Evolutionary conservation across 768 basidiomycete species (phyloP), one percentile per base, ranked within the genome.

Genomic region (Russula virescens): DNA sequence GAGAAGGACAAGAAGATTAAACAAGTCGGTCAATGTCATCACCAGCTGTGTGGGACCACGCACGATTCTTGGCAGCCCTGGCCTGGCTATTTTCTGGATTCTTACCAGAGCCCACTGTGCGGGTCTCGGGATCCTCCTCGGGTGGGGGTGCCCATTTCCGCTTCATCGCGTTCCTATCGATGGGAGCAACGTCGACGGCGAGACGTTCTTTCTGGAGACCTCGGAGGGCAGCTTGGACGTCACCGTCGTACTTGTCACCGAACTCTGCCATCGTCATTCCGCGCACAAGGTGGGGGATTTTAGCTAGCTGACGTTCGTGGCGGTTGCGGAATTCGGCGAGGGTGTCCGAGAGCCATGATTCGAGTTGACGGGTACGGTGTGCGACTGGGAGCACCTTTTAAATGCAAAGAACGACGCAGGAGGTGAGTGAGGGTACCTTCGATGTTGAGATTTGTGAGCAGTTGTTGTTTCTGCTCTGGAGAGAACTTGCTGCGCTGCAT

Each of bases 201-300:
- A 89, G 75, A 60, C 79, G 78, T 63, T 88, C 87, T 69, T 80
- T 84, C 73, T 88, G 86, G 53, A 86, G 73, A 2, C 86, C 89
- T 62, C 84, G 79, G 63, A 89, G 73, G 45, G 87, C 87, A 10
- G 81, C 82, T 69, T 89, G 87, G 26, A 89, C 76, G 68, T 90
- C 85, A 3, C 88, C 90, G 56, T 86, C 78, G 73, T 91, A 91
- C 70, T 87, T 89, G 63, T 83, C 82, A 19, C 84, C 86, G 72
- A 92, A 90, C 48, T 91, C 89, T 65, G 82, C 82, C 81, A 92
- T 84, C 16, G 84, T 82, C 72, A 91, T 84, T 31, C 75, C 75
- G 38, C 88, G 82, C 40, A 92, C 85, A 66, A 85, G 82, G 68
- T 84, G 88, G 0, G 89, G 90, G 35, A 91, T 88, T 55, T 86